Base-by-base conservation (phyloP, 371 early-diverging fungal genomes). In the Mucor circinelloides region DNA sequence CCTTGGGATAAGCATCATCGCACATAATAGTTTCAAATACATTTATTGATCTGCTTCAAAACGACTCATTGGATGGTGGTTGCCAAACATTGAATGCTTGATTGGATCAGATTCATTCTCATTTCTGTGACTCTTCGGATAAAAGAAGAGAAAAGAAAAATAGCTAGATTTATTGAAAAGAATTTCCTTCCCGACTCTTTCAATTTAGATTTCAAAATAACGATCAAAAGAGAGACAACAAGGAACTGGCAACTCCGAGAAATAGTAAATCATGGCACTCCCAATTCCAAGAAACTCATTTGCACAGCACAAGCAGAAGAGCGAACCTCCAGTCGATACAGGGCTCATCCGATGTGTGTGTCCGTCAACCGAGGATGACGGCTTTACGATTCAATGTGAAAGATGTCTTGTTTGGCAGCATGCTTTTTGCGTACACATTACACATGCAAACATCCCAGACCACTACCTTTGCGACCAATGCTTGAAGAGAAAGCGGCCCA, bases 371-470 rank as follows among this genome's bases (percentile, higher is more conserved):
- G 95, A 97, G 61, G 99, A 99, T 80, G 99, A 99, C 84, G 99
- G 99, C 38, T 98, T 93, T 60, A 99, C 99, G 2, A 95, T 99
- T 48, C 96, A 97, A 69, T 98, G 99, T 78, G 99, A 98, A 58
- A 79, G 85, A 48, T 98, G 99, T 79, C 71, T 87, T 2, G 95
- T 94, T 2, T 98, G 99, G 99, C 98, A 98, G 74, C 98, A 98
- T 76, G 91, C 90, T 2, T 87, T 86, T 38, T 98, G 98, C 76
- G 91, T 98, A 19, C 32, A 60, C 19, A 72, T 69, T 12, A 72
- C 66, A 28, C 63, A 68, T 3, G 30, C 46, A 23, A 64, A 25
- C 30, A 59, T 30, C 34, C 64, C 97, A 6, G 95, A 95, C 52
- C 79, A 84, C 48, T 97, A 95, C 70, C 79, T 90, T 10, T 97